Evolutionary conservation across 1,139 yeast genomes (phyloP), one percentile per base, ranked within the genome.

Genomic region (Nakaseomyces bracarensis): DNA sequence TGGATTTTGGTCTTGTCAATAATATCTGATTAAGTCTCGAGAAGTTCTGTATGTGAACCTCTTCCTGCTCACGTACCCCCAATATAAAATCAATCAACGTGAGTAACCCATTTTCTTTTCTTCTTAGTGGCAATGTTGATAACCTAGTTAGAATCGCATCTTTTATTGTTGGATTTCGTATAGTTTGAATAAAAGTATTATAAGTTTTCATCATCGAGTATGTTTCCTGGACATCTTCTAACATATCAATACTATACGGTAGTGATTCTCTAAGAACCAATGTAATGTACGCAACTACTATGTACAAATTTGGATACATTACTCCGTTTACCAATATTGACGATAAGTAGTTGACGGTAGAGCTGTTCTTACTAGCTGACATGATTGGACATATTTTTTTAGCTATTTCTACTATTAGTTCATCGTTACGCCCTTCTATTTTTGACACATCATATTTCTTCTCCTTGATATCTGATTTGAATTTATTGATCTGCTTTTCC

Each of bases 21-120:
- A 85, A 61, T 2, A 84, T 71, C 39, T 70, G 72, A 15, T 83
- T 75, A 1, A 84, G 82, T 46, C 79, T 74, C 20, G 78, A 78
- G 41, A 85, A 69, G 51, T 78, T 82, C 30, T 76, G 78, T 18
- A 78, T 61, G 46, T 79, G 77, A 6, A 86, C 65, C 22, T 79
- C 49, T 42, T 82, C 93, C 43, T 72, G 71, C 36, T 85, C 94
- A 47, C 95, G 66, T 29, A 83, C 65, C 0, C 95, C 95, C 13
- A 85, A 68, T 0, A 83, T 71, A 50, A 82, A 79, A 60, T 91
- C 97, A 27, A 87, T 70, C 40, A 89, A 63, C 1, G 86, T 70
- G 27, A 74, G 63, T 1, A 89, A 72, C 0, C 96, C 96, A 54
- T 83, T 80, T 13, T 65, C 63, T 1, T 72, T 65, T 11, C 93